These are phyloP conservation scores for Amniculicola lignicola DNA, from an alignment of 495 filamentous ascomycete genomes.

Conservation along the genomic window DNA sequence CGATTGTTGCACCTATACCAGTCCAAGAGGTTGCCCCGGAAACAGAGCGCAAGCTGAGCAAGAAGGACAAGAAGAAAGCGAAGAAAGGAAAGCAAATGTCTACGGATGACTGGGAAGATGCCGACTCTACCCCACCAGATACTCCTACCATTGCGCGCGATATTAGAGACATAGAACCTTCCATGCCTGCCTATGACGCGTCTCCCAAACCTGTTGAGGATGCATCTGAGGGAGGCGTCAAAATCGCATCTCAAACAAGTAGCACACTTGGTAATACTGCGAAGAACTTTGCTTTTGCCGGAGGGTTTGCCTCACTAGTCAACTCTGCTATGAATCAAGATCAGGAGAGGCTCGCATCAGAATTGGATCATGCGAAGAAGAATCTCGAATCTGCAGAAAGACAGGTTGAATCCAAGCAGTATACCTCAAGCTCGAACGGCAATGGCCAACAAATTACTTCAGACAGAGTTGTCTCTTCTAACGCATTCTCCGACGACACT, in stretches of 20 bases:
- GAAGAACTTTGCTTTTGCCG: conserved; percentile 7
- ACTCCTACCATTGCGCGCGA: conserved; percentile 12
- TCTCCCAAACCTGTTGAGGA: background rate
- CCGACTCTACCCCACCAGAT: conserved; percentile 9
- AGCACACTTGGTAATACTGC: background rate
- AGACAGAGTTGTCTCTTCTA: conserved; percentile 13
- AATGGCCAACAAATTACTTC: background rate
- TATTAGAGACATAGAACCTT: conserved; percentile 22
- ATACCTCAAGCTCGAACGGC: conserved; percentile 9
- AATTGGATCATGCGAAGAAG: conserved; percentile 12
- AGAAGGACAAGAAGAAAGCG: conserved; percentile 33
- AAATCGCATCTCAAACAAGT: conserved; percentile 2
- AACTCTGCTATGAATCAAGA: conserved; percentile 20
- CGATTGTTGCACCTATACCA: conserved; percentile 1
- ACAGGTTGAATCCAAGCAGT: background rate
- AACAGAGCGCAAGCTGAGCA: conserved; percentile 19
- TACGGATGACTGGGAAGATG: conserved; percentile 17
- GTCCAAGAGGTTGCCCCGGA: conserved; percentile 10
- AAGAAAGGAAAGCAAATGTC: conserved; percentile 21
- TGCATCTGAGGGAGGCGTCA: conserved; percentile 3
- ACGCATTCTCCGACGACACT: conserved; percentile 31
- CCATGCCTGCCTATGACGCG: background rate
- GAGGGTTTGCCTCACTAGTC: conserved; percentile 18
- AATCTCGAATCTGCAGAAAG: conserved; percentile 8
- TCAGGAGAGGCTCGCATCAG: conserved; percentile 13